A percentile compares a stretch with the other conserved stretches of the same genome.
Evolutionary conservation across 2,329 filamentous ascomycete species (phyloP).

Genomic region (Thelonectria blattea): DNA sequence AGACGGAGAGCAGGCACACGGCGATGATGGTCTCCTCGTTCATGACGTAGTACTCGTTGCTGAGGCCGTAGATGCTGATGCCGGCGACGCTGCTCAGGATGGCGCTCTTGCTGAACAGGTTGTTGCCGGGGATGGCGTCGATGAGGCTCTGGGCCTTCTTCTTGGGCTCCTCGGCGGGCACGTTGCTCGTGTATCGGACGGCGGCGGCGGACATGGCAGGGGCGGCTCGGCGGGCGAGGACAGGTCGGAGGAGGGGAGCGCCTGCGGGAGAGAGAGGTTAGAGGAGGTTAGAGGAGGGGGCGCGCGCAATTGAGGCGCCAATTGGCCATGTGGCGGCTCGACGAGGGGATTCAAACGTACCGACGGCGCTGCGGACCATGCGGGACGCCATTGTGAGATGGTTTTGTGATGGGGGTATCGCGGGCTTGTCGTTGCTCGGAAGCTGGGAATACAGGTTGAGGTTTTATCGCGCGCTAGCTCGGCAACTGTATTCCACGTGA

Average conservation of each 20-base stretch:
- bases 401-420: slow-evolving; percentile 61
- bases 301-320: slow-evolving; percentile 35
- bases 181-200: slow-evolving; percentile 74
- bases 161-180: slow-evolving; percentile 88
- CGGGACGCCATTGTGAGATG: slow-evolving; percentile 93
- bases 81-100: slow-evolving; percentile 93
- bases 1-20: slow-evolving; percentile 90
- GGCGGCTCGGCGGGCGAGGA: slow-evolving; percentile 75
- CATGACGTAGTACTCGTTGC: slow-evolving; percentile 99
- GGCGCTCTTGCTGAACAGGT: slow-evolving; percentile 91
- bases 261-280: slow-evolving; percentile 58
- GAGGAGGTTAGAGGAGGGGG: slow-evolving; percentile 29
- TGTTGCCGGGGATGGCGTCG: slow-evolving; percentile 91
- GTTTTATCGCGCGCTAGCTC: slow-evolving; percentile 57
- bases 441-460: slow-evolving; percentile 55
- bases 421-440: slow-evolving; percentile 52
- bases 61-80: slow-evolving; percentile 91
- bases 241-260: slow-evolving; percentile 88
- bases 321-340: slow-evolving; percentile 34
- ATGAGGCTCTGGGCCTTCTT: slow-evolving; percentile 96
- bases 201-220: slow-evolving; percentile 75
- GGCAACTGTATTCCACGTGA: slow-evolving; percentile 50
- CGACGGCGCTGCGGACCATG: slow-evolving; percentile 92
- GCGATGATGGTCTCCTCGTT: slow-evolving; percentile 98
- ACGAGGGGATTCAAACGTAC: slow-evolving; percentile 63